Base-by-base conservation (phyloP, 805 yeast species). In the Nakazawaea holstii region DNA sequence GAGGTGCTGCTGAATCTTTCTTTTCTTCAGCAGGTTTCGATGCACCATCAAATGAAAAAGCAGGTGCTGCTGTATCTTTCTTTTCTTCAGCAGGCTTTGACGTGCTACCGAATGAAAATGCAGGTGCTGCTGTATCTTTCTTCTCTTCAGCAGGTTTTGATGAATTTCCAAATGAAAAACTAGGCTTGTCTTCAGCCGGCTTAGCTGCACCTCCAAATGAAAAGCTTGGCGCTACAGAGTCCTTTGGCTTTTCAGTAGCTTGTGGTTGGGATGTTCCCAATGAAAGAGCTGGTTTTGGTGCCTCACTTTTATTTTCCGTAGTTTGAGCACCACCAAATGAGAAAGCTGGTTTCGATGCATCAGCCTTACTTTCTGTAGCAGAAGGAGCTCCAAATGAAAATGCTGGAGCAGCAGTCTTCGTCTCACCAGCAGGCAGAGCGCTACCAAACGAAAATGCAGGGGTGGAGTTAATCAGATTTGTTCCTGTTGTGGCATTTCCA, bases 81-180 rank as follows among this genome's bases (percentile, higher is more conserved):
- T 45, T 29, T 14, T 28, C 39, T 14, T 41, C 30, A 38, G 24
- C 17, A 17, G 39, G 10, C 36, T 26, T n/a, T 20, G 38, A 20
- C 15, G 40, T 45, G 26, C 28, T 27, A 43, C 54, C 53, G 39
- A 53, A 51, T 2, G 4, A 49, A 31, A 36, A n/a, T 38, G 41
- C 33, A 28, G 41, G 17, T 15, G 45, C 32, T 31, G 45, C 53
- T 49, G 11, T 53, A 40, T 24, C 52, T 46, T 8, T 8, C 41
- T 47, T 7, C 47, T 52, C 20, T 48, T 39, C 27, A 28, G 46
- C 49, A 39, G 49, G 39, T 4, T 26, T 20, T 13, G 37, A 20
- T 15, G 29, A 37, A 27, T 50, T 49, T 29, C 61, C 61, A 39
- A 59, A 56, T 13, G 55, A 40, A 26, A 55, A 51, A 7, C 15